Percentiles rank a stretch among this genome's conserved stretches.
Conservation (phyloP, 78 protist genomes). For the Diacronema lutheri region DNA sequence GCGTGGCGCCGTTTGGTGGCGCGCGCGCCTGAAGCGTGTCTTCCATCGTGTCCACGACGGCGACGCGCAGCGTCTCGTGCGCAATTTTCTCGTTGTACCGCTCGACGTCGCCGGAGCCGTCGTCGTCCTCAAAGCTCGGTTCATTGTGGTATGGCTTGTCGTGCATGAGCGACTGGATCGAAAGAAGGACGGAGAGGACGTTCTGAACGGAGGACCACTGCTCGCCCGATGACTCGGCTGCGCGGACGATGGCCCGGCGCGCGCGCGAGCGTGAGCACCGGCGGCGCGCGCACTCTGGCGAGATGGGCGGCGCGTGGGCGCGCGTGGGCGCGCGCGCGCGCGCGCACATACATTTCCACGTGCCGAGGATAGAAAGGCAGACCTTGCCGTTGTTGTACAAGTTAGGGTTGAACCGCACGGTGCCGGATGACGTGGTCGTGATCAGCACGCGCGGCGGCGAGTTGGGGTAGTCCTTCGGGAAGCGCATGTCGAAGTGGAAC, state of each 20-base stretch:
- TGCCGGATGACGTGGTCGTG: not conserved
- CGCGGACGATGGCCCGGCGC: too few relatives aligned
- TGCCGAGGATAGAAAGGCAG: conserved; percentile 11
- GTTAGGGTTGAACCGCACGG: conserved; percentile 16
- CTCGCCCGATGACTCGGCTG: not conserved
- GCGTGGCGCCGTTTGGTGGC: not conserved
- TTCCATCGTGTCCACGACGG: conserved; percentile 2
- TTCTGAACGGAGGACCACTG: conserved; percentile 17
- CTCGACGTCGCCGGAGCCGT: conserved; percentile 9
- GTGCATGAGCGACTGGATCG: conserved; percentile 16
- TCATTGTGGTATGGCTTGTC: conserved; percentile 22
- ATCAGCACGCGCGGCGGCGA: not conserved
- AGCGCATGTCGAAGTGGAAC: conserved; percentile 2
- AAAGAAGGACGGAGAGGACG: not conserved
- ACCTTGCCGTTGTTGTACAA: not conserved
- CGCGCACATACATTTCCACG: not conserved
- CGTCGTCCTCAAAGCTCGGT: conserved; percentile 10
- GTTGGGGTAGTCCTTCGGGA: conserved; percentile 17
- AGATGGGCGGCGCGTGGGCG: too few relatives aligned
- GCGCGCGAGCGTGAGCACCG: too few relatives aligned
- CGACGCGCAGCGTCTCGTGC: conserved; percentile 15
- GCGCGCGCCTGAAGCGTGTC: not conserved
- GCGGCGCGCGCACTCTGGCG: too few relatives aligned
- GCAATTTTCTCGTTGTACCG: conserved; percentile 5
- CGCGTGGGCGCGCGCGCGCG: too few relatives aligned